Percentiles rank a stretch among this genome's conserved stretches.
phyloP scores from a whole-genome alignment of 2,329 filamentous ascomycete species.

The Plectosphaerella sp. region DNA sequence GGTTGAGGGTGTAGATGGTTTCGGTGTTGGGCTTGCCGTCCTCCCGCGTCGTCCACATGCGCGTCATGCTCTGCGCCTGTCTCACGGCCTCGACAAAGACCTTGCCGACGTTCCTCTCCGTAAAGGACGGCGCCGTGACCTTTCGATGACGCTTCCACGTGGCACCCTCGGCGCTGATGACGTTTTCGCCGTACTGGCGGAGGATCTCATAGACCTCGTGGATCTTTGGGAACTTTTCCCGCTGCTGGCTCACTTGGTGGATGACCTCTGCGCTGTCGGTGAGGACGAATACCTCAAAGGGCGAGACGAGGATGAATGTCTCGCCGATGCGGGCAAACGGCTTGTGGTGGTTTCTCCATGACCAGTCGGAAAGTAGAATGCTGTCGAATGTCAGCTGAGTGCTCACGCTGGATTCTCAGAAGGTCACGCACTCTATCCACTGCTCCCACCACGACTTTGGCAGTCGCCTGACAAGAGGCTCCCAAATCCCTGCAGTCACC shows the following conservation, averaged over 20 bases:
- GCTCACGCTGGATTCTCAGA: background rate
- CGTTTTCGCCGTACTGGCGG: slow-evolving; percentile 60
- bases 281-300: slow-evolving; percentile 46
- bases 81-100: slow-evolving; percentile 57
- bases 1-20: slow-evolving; percentile 52
- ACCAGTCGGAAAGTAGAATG: slow-evolving; percentile 55
- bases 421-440: slow-evolving; percentile 52
- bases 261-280: slow-evolving; percentile 62
- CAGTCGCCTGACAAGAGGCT: slow-evolving; percentile 50
- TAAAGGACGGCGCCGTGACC: slow-evolving; percentile 67
- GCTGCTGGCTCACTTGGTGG: slow-evolving; percentile 58
- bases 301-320: slow-evolving; percentile 60
- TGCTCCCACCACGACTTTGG: slow-evolving; percentile 51
- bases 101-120: slow-evolving; percentile 66
- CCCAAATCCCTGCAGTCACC: slow-evolving; percentile 47
- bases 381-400: slow-evolving; percentile 25
- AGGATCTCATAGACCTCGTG: slow-evolving; percentile 54
- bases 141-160: slow-evolving; percentile 72
- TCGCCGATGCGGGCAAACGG: slow-evolving; percentile 59
- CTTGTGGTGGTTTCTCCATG: slow-evolving; percentile 49
- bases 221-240: slow-evolving; percentile 70
- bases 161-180: slow-evolving; percentile 65
- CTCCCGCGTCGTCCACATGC: slow-evolving; percentile 47
- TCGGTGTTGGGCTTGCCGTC: slow-evolving; percentile 10
- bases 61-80: slow-evolving; percentile 60